Evolutionary conservation across 1,284 basidiomycete genomes (phyloP).

Genomic region (Apiotrichum akiyoshidainum): DNA sequence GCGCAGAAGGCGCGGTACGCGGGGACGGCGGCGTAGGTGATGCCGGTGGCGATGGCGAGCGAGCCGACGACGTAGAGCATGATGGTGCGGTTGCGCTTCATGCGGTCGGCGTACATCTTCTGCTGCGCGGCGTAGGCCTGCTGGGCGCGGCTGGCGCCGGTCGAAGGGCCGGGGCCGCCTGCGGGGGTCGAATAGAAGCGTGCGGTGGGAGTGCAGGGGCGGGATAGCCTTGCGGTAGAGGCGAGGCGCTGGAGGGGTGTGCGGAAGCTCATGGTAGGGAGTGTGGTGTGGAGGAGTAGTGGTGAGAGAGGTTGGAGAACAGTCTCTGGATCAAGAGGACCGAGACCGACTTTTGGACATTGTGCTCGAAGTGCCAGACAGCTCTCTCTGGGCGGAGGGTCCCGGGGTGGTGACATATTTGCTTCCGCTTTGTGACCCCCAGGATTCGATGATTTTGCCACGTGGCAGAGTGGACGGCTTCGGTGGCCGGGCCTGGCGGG

Average conservation of each 20-base stretch:
- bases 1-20: slow-evolving; percentile 97
- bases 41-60: slow-evolving; percentile 76
- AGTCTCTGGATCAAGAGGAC: too few relatives aligned
- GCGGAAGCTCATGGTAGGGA: slow-evolving; percentile 1
- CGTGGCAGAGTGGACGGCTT: not conserved
- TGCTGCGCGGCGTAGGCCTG: slow-evolving; percentile 5
- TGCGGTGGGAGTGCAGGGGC: not conserved
- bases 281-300: not conserved
- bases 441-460: not conserved
- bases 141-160: not conserved
- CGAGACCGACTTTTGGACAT: not conserved
- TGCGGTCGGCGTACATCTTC: slow-evolving; percentile 38
- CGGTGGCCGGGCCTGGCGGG: not conserved
- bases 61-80: slow-evolving; percentile 42
- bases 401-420: too few relatives aligned
- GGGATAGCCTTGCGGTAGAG: not conserved
- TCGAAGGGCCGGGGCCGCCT: not conserved
- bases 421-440: too few relatives aligned
- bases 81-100: slow-evolving; percentile 34
- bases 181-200: slow-evolving; percentile 1
- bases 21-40: slow-evolving; percentile 94
- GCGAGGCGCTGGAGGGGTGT: not conserved
- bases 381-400: too few relatives aligned
- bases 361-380: not conserved
- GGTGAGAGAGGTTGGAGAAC: too few relatives aligned